These are phyloP conservation scores for Rhododendron vialii DNA, from an alignment of 148 eudicot genomes.

Conservation along the genomic window DNA sequence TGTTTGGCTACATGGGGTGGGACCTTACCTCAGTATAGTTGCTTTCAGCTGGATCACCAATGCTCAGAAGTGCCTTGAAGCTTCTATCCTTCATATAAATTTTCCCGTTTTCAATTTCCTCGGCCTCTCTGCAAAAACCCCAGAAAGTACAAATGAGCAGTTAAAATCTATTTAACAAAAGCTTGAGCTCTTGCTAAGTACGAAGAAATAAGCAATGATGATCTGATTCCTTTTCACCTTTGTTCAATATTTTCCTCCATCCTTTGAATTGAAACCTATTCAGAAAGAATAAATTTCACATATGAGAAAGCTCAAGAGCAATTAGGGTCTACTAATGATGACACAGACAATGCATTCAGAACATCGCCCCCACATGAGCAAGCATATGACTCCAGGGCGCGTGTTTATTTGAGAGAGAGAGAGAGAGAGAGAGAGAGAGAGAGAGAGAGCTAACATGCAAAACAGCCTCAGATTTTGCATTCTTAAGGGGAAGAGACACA, in stretches of 20 bases:
- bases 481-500: conserved; percentile 79
- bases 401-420: not conserved
- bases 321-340: not conserved
- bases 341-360: conserved; percentile 8
- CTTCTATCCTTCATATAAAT: conserved; percentile 39
- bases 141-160: not conserved
- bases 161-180: not conserved
- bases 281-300: conserved; percentile 15
- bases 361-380: not conserved
- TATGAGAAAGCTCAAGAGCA: not conserved
- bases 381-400: not conserved
- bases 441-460: conserved; percentile 63
- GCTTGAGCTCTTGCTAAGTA: not conserved
- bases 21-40: conserved; percentile 54
- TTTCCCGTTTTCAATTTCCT: conserved; percentile 39
- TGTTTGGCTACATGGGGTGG: conserved; percentile 7
- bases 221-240: conserved; percentile 43
- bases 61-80: conserved; percentile 58
- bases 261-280: conserved; percentile 82
- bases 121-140: conserved; percentile 47
- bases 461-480: conserved; percentile 49
- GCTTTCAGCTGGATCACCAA: conserved; percentile 48
- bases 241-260: conserved; percentile 59
- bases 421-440: conserved; percentile 11
- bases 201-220: not conserved